Evolutionary conservation across 2,329 filamentous ascomycete species (phyloP).

Genomic region (Lecanicillium sp.): DNA sequence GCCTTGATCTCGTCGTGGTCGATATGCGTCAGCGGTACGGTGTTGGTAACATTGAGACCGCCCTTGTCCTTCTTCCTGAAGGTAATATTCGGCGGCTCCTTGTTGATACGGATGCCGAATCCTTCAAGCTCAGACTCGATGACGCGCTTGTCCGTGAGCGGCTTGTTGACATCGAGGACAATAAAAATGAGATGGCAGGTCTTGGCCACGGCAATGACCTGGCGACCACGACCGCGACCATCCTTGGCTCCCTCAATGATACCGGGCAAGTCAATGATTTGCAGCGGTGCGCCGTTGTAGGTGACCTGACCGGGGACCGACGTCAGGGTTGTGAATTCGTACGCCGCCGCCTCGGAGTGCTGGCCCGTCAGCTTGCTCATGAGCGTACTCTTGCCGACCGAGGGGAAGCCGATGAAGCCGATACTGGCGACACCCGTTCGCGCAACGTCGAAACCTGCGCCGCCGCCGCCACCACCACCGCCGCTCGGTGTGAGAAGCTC

Average conservation of each 20-base stretch:
- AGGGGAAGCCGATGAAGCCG: slow-evolving; percentile 96
- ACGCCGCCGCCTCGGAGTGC: slow-evolving; percentile 93
- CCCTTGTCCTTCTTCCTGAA: slow-evolving; percentile 99
- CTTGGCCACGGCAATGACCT: slow-evolving; percentile 98
- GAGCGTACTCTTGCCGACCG: slow-evolving; percentile 95
- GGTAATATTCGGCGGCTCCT: slow-evolving; percentile 93
- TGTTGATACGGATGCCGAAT: slow-evolving; percentile 97
- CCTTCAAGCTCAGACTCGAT: slow-evolving; percentile 95
- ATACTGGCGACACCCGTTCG: slow-evolving; percentile 95
- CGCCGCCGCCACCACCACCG: slow-evolving; percentile 80
- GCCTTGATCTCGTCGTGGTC: slow-evolving; percentile 95
- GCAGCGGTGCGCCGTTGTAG: slow-evolving; percentile 93
- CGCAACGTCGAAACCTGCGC: slow-evolving; percentile 91
- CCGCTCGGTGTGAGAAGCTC: slow-evolving; percentile 82
- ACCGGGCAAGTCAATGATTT: slow-evolving; percentile 96
- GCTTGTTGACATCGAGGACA: slow-evolving; percentile 96
- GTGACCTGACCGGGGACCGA: slow-evolving; percentile 93
- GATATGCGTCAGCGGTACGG: slow-evolving; percentile 84
- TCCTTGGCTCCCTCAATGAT: slow-evolving; percentile 99
- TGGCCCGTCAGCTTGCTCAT: slow-evolving; percentile 94
- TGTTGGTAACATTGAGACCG: slow-evolving; percentile 92
- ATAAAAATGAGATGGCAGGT: slow-evolving; percentile 99
- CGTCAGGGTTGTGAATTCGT: slow-evolving; percentile 97
- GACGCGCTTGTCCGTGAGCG: slow-evolving; percentile 89
- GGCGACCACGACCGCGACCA: slow-evolving; percentile 91